A percentile compares a stretch with the other conserved stretches of the same genome.
These are phyloP conservation scores for Candida sakaeoensis DNA, from an alignment of 805 yeast genomes.

Conservation along the genomic window DNA sequence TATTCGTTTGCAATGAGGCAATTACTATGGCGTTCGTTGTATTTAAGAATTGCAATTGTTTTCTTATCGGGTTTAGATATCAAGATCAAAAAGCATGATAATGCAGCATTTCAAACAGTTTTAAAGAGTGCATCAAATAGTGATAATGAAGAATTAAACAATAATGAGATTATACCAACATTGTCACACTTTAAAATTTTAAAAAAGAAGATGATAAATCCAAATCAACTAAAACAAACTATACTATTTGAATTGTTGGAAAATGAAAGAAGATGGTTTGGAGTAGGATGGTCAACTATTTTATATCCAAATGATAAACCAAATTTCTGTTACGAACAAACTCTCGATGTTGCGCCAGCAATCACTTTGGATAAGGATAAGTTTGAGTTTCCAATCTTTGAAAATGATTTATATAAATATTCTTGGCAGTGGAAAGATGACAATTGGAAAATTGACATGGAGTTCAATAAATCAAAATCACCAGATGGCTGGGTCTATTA, in stretches of 20 bases:
- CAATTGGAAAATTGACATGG: slow-evolving; percentile 46
- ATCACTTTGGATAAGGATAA: slow-evolving; percentile 23
- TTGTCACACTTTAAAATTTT: slow-evolving; percentile 37
- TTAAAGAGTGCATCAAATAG: slow-evolving; percentile 17
- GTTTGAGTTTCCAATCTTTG: slow-evolving; percentile 46
- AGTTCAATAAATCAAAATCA: slow-evolving; percentile 32
- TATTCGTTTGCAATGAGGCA: slow-evolving; percentile 44
- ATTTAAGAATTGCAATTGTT: slow-evolving; percentile 33
- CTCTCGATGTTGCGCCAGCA: slow-evolving; percentile 25
- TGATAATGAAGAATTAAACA: slow-evolving; percentile 16
- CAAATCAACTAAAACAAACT: slow-evolving; percentile 43
- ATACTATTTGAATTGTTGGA: slow-evolving; percentile 51
- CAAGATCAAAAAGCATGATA: slow-evolving; percentile 12
- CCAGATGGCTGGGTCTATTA: slow-evolving; percentile 53
- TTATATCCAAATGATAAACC: slow-evolving; percentile 52
- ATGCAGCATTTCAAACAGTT: slow-evolving; percentile 7
- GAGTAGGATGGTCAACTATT: slow-evolving; percentile 54
- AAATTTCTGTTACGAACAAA: slow-evolving; percentile 42
- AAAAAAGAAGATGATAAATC: slow-evolving; percentile 33
- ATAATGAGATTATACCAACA: slow-evolving; percentile 14
- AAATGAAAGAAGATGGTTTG: slow-evolving; percentile 61
- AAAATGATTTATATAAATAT: slow-evolving; percentile 32
- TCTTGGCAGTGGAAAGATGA: slow-evolving; percentile 59
- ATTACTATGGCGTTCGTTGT: slow-evolving; percentile 49
- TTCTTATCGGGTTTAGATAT: slow-evolving; percentile 41